A percentile compares a stretch with the other conserved stretches of the same genome.
Evolutionary conservation across 2,329 filamentous ascomycete genomes (phyloP).

Genomic region (Fusarium sp.): DNA sequence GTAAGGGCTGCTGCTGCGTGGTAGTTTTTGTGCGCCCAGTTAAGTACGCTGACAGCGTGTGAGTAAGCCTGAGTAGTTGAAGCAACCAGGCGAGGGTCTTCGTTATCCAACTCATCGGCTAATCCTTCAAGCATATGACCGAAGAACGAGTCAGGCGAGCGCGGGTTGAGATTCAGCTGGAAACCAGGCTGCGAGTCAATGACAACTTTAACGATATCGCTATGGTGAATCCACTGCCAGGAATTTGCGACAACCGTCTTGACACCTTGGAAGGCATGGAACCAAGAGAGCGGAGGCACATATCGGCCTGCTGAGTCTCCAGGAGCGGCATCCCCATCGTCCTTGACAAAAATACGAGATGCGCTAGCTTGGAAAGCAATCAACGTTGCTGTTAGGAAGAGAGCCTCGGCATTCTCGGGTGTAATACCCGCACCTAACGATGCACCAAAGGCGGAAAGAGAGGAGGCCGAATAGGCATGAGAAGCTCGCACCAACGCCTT

Average conservation of each 20-base stretch:
- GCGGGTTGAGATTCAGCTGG: conserved; percentile 67
- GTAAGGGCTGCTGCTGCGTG: conserved; percentile 69
- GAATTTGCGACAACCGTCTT: conserved; percentile 73
- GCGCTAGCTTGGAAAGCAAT: conserved; percentile 76
- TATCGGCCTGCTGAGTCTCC: conserved; percentile 60
- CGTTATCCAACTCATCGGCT: conserved; percentile 64
- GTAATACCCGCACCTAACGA: conserved; percentile 68
- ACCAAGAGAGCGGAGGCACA: conserved; percentile 71
- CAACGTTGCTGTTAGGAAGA: conserved; percentile 71
- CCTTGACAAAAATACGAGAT: conserved; percentile 70
- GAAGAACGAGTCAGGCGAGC: conserved; percentile 67
- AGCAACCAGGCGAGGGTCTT: conserved; percentile 48
- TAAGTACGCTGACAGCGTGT: conserved; percentile 73
- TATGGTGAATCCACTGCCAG: conserved; percentile 72
- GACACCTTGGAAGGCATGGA: conserved; percentile 75
- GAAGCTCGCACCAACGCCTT: conserved; percentile 70
- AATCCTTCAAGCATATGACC: conserved; percentile 68
- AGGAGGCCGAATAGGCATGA: conserved; percentile 73
- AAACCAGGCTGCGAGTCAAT: conserved; percentile 73
- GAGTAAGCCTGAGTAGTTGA: conserved; percentile 65
- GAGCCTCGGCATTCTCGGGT: conserved; percentile 68
- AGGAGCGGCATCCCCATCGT: conserved; percentile 58
- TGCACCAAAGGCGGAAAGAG: conserved; percentile 69
- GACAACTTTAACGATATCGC: conserved; percentile 67
- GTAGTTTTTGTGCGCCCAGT: conserved; percentile 73